Conservation (phyloP, 2,329 filamentous ascomycete genomes). For the Ascosphaera aggregata region DNA sequence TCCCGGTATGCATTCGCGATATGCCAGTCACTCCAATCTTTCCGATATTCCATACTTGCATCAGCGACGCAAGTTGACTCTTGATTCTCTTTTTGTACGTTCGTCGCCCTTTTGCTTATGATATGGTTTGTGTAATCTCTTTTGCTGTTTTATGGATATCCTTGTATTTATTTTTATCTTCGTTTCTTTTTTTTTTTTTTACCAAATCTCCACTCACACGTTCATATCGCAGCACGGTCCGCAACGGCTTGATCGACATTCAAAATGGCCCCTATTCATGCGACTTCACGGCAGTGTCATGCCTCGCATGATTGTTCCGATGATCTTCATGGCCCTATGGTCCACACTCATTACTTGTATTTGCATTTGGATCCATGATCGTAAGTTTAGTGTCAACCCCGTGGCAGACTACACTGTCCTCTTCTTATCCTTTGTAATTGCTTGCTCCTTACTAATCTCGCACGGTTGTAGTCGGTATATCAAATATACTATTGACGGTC, state of each 20-base stretch:
- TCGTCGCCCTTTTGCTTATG: no score
- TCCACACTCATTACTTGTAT: conserved; percentile 40
- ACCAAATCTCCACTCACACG: no score
- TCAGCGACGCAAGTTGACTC: neutral
- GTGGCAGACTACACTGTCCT: no score
- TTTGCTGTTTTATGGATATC: no score
- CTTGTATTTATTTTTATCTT: no score
- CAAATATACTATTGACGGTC: conserved; percentile 41
- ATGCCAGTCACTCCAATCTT: neutral
- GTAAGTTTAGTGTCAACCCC: no score
- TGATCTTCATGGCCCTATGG: conserved; percentile 40
- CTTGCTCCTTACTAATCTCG: conserved; percentile 3
- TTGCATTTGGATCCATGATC: conserved; percentile 20
- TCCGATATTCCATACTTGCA: neutral
- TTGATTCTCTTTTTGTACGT: neutral
- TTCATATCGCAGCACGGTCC: conserved; percentile 23
- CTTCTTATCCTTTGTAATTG: conserved; percentile 4
- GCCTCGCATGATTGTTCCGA: conserved; percentile 49
- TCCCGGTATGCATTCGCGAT: neutral
- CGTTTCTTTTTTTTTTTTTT: no score
- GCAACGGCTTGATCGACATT: conserved; percentile 46
- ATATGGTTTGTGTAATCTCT: no score
- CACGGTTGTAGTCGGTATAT: conserved; percentile 28
- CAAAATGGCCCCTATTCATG: conserved; percentile 53
- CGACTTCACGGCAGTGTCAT: conserved; percentile 53